Conservation (phyloP, 73 alveolate genomes). For the Symbiodinium pilosum region DNA sequence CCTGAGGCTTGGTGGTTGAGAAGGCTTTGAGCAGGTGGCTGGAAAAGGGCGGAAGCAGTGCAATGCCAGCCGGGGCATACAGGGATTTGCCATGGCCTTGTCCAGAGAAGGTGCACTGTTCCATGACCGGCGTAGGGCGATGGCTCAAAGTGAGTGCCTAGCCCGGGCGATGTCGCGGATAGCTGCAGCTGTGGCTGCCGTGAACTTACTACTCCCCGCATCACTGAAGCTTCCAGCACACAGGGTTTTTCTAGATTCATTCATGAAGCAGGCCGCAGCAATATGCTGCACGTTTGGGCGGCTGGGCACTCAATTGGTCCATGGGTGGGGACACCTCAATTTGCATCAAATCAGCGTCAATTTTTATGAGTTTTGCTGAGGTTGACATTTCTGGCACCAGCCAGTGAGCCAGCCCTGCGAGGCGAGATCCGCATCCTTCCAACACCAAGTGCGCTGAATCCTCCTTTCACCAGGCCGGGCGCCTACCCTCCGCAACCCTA, state of each 20-base stretch:
- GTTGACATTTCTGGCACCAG: no score
- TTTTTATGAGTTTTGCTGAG: no score
- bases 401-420: no score
- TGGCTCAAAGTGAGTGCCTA: conserved; percentile 19
- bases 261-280: not conserved
- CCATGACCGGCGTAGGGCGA: not conserved
- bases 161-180: conserved; percentile 19
- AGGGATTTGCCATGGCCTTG: not conserved
- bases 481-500: no score
- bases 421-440: no score
- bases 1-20: no score
- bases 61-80: not conserved
- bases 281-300: not conserved
- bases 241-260: no score
- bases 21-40: conserved; percentile 3
- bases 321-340: no score
- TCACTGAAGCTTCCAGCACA: not conserved
- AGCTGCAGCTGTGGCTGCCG: not conserved
- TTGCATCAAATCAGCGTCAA: no score
- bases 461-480: no score
- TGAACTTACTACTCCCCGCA: not conserved
- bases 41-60: not conserved
- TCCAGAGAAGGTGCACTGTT: no score
- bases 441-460: no score
- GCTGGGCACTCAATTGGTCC: not conserved